phyloP scores from a whole-genome alignment of 2,329 filamentous ascomycete genomes.

The Aureobasidium sp. region DNA sequence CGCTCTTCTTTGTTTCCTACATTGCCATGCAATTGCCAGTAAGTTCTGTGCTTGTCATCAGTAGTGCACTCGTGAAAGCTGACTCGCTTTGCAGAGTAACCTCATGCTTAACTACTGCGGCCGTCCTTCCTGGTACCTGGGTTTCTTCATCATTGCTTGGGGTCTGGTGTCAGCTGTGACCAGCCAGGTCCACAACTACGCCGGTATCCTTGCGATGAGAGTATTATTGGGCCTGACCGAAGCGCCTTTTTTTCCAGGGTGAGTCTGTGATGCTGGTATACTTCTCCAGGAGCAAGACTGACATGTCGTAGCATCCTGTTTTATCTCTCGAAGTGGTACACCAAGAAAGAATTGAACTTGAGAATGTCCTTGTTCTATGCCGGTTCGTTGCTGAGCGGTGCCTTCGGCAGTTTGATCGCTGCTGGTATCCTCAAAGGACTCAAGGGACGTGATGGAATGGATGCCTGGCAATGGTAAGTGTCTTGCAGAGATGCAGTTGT shows the following conservation, averaged over 20 bases:
- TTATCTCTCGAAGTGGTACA: conserved; percentile 61
- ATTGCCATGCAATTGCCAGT: conserved; percentile 33
- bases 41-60: background rate
- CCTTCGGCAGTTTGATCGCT: conserved; percentile 57
- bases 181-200: conserved; percentile 34
- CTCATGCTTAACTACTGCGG: conserved; percentile 39
- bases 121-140: conserved; percentile 24
- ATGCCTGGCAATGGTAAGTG: conserved; percentile 45
- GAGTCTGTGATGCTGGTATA: background rate
- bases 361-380: conserved; percentile 59
- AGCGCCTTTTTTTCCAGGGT: conserved; percentile 24
- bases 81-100: conserved; percentile 25
- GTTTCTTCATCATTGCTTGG: conserved; percentile 38
- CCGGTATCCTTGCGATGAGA: conserved; percentile 35
- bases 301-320: conserved; percentile 34
- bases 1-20: conserved; percentile 6
- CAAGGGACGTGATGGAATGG: conserved; percentile 47
- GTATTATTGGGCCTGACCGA: conserved; percentile 36
- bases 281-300: background rate
- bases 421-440: conserved; percentile 59
- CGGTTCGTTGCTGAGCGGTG: conserved; percentile 60
- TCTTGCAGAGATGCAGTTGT: rapidly evolving
- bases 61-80: background rate
- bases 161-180: conserved; percentile 38
- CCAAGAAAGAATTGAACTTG: conserved; percentile 57